phyloP scores from a whole-genome alignment of 352 stramenopile species.

The Achlya hypogyna region DNA sequence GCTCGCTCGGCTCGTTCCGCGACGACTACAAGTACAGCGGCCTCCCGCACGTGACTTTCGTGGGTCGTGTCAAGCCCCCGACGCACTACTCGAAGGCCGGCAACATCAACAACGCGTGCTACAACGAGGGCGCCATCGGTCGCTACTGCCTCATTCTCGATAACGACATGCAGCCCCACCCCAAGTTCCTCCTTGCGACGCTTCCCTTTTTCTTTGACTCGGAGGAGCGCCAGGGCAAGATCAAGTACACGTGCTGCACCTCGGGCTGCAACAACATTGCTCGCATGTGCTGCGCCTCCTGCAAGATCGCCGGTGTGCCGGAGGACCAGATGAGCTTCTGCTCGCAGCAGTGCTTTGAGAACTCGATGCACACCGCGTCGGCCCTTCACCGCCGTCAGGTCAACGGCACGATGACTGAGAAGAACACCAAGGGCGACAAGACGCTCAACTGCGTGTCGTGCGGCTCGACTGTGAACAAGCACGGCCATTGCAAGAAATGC shows the following conservation, averaged over 20 bases:
- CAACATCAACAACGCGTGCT: conserved; percentile 87
- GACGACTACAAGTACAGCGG: conserved; percentile 81
- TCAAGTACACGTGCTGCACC: conserved; percentile 70
- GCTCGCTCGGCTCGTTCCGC: conserved; percentile 68
- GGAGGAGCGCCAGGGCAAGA: conserved; percentile 64
- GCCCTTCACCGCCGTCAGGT: conserved; percentile 73
- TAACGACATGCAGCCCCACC: conserved; percentile 79
- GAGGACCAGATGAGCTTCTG: conserved; percentile 81
- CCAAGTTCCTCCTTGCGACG: conserved; percentile 73
- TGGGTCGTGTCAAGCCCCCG: conserved; percentile 67
- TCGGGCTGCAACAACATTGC: conserved; percentile 68
- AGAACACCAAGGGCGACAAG: conserved; percentile 48
- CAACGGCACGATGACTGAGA: conserved; percentile 71
- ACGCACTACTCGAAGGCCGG: conserved; percentile 77
- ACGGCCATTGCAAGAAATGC: conserved; percentile 68
- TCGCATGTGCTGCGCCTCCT: conserved; percentile 79
- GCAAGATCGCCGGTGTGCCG: conserved; percentile 73
- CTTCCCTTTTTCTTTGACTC: conserved; percentile 84
- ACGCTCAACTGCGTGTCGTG: conserved; percentile 69
- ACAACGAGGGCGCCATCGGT: conserved; percentile 77
- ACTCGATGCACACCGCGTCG: conserved; percentile 65
- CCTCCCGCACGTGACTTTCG: conserved; percentile 62
- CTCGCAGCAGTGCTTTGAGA: conserved; percentile 83
- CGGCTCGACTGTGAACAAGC: conserved; percentile 59
- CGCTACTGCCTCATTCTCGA: conserved; percentile 75